Base-by-base conservation (phyloP, 345 rosid species). In the Mercurialis annua region DNA sequence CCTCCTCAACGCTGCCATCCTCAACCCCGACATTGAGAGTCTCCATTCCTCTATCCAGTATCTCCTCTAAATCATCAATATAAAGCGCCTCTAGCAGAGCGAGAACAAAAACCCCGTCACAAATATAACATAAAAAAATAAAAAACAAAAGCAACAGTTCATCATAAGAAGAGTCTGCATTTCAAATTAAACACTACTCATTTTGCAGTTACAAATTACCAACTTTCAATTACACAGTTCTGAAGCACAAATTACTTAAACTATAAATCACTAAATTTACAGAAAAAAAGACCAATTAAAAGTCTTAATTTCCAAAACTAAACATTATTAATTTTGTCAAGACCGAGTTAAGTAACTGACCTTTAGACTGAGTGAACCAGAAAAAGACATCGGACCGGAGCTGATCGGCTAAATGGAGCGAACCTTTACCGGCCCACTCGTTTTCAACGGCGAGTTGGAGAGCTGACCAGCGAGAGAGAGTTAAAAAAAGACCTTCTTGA, bases 1-100 rank as follows among this genome's bases (percentile, higher is more conserved):
- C 96, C 89, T 91, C 96, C 48, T 85, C 96, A 16, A 86, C 42
- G 77, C 98, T 91, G 58, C 95, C 99, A 72, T 91, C 99, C 27
- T 87, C 95, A 67, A 82, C 82, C 59, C 72, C 68, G 29, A 90
- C 76, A 51, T 87, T 91, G 57, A 91, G 95, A 62, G 88, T 70
- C 42, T 24, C 66, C 85, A 94, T 81, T 46, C 81, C 87, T 11
- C 69, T 76, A 18, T 85, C 87, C 58, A 94, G 69, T 46, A 89
- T 73, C 43, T 86, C 73, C 59, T 84, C 96, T 62, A 94, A 74
- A 75, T 81, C 85, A 67, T 91, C 96, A 62, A 84, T 77, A 54
- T 88, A 89, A 65, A 76, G 87, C 14, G 90, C 86, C 74, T 86
- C 98, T 81, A 77, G 15, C 23, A 23, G 29, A 49, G 36, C 18